These are phyloP conservation scores for Paradendryphiella salina DNA, from an alignment of 2,329 filamentous ascomycete species.

Conservation along the genomic window DNA sequence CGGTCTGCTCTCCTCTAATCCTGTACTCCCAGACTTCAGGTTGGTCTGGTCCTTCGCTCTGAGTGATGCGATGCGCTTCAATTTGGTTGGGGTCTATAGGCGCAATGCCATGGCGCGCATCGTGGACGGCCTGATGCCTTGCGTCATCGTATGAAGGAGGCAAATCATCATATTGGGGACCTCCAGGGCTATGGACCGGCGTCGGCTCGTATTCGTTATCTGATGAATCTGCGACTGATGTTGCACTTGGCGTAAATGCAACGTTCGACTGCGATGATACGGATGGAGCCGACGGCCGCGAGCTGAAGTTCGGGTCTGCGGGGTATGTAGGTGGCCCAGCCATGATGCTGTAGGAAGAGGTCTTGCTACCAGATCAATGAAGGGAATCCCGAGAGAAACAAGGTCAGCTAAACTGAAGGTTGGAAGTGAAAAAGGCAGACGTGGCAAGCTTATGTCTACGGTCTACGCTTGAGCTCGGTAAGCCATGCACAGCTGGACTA, in stretches of 20 bases:
- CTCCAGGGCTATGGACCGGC: conserved; percentile 35
- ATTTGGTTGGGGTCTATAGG: conserved; percentile 34
- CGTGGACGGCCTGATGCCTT: conserved; percentile 33
- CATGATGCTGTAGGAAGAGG: conserved; percentile 19
- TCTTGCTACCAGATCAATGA: neutral
- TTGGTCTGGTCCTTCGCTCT: conserved; percentile 27
- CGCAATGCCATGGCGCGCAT: conserved; percentile 33
- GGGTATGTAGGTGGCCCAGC: conserved; percentile 24
- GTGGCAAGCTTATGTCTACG: conserved; percentile 7
- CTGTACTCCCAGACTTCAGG: conserved; percentile 35
- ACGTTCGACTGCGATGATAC: conserved; percentile 21
- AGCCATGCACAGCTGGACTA: conserved; percentile 7
- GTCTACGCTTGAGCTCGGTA: neutral
- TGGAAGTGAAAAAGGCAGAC: neutral
- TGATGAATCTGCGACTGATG: conserved; percentile 39
- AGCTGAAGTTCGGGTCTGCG: conserved; percentile 12
- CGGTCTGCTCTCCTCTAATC: conserved; percentile 23
- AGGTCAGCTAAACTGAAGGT: neutral
- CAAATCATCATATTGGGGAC: conserved; percentile 43
- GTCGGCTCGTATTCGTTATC: conserved; percentile 40
- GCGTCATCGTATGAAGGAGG: conserved; percentile 46
- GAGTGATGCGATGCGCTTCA: conserved; percentile 31
- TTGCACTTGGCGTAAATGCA: conserved; percentile 34
- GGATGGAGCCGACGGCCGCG: conserved; percentile 20
- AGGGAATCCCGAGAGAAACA: neutral